These are phyloP conservation scores for Yamadazyma akitaensis DNA, from an alignment of 805 yeast genomes.

Conservation along the genomic window DNA sequence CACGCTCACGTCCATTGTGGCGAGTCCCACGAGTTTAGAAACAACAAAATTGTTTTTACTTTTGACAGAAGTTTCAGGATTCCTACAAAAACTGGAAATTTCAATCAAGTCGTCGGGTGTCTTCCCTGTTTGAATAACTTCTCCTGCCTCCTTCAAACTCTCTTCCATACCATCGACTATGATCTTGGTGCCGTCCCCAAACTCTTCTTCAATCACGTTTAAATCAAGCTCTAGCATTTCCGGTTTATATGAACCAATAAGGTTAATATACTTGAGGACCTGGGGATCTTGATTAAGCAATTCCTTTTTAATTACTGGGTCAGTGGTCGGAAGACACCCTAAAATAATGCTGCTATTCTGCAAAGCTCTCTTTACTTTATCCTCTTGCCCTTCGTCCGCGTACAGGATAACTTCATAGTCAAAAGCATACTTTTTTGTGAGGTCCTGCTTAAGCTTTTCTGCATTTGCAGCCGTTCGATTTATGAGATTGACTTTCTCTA, in stretches of 20 bases:
- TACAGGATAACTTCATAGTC: slow-evolving; percentile 13
- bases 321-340: slow-evolving; percentile 59
- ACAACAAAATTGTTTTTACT: slow-evolving; percentile 33
- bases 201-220: slow-evolving; percentile 32
- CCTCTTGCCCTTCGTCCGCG: neutral
- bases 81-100: slow-evolving; percentile 37
- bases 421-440: slow-evolving; percentile 27
- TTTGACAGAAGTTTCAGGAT: neutral
- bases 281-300: slow-evolving; percentile 27
- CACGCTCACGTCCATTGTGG: slow-evolving; percentile 60
- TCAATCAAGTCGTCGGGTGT: slow-evolving; percentile 40
- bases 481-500: slow-evolving; percentile 42
- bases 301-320: slow-evolving; percentile 39
- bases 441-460: slow-evolving; percentile 20
- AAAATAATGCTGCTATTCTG: slow-evolving; percentile 31
- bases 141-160: slow-evolving; percentile 61
- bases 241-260: slow-evolving; percentile 68
- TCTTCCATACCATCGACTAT: slow-evolving; percentile 61
- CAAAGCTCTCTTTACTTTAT: slow-evolving; percentile 12
- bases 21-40: slow-evolving; percentile 58
- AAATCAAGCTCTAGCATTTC: slow-evolving; percentile 61
- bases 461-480: slow-evolving; percentile 45
- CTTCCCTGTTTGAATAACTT: slow-evolving; percentile 44
- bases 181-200: slow-evolving; percentile 37
- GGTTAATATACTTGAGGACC: slow-evolving; percentile 42